Conservation (phyloP, 306 rosid species). For the Glycine soja region DNA sequence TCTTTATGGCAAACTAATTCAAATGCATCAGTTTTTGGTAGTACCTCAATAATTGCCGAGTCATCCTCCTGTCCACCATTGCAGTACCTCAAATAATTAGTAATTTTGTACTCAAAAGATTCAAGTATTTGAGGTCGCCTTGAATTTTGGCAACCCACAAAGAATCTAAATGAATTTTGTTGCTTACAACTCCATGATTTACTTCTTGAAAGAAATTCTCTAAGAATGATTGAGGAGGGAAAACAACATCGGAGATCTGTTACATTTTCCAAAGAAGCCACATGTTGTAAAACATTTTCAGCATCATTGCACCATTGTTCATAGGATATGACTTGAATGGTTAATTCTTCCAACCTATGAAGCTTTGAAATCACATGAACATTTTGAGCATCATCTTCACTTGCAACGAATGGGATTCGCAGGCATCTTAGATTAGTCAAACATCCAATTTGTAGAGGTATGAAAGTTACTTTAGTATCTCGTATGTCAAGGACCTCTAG, state of each 20-base stretch:
- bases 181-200: slow-evolving; percentile 4
- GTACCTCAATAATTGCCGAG: slow-evolving; percentile 21
- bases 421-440: slow-evolving; percentile 42
- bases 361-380: slow-evolving; percentile 35
- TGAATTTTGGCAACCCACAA: slow-evolving; percentile 41
- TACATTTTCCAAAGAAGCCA: slow-evolving; percentile 46
- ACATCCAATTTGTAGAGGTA: slow-evolving; percentile 4
- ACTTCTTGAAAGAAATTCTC: slow-evolving; percentile 17
- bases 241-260: slow-evolving; percentile 36
- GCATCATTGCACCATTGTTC: slow-evolving; percentile 22
- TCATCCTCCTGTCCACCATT: slow-evolving; percentile 15
- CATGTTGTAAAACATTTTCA: background rate
- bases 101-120: slow-evolving; percentile 39
- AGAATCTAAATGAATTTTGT: slow-evolving; percentile 42
- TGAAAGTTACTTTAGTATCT: slow-evolving; percentile 12
- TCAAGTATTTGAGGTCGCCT: slow-evolving; percentile 34
- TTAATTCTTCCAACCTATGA: slow-evolving; percentile 46
- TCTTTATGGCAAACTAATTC: slow-evolving; percentile 41
- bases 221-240: slow-evolving; percentile 31
- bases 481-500: slow-evolving; percentile 51
- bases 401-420: slow-evolving; percentile 27
- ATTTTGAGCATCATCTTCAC: background rate
- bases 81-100: slow-evolving; percentile 41
- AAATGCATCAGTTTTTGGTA: slow-evolving; percentile 39
- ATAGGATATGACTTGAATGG: slow-evolving; percentile 35